These are phyloP conservation scores for Yarrowia phangngaensis DNA, from an alignment of 805 yeast species.

Conservation along the genomic window DNA sequence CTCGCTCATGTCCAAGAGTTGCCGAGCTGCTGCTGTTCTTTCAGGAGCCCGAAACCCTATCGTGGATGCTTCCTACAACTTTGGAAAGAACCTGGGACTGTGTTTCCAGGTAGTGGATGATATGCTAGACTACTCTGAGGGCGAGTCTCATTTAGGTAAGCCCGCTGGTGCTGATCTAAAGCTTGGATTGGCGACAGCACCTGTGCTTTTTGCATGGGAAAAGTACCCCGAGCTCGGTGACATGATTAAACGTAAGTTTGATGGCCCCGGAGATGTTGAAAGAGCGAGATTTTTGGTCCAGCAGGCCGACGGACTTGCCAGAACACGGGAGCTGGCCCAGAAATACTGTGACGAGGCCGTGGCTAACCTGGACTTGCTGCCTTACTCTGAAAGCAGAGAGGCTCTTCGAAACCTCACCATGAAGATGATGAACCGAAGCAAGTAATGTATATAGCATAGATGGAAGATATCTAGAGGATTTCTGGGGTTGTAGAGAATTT, in stretches of 20 bases:
- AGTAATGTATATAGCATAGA: constrained; percentile 41
- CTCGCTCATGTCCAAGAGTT: constrained; percentile 85
- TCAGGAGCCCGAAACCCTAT: constrained; percentile 74
- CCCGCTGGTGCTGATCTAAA: constrained; percentile 95
- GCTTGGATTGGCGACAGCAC: constrained; percentile 95
- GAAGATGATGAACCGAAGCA: constrained; percentile 75
- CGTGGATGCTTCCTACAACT: constrained; percentile 83
- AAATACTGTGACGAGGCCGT: constrained; percentile 75
- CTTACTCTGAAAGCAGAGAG: constrained; percentile 83
- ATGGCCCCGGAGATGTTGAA: constrained; percentile 76
- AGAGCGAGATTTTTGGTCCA: constrained; percentile 72
- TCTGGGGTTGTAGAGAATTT: too few relatives aligned
- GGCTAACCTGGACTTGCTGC: constrained; percentile 59
- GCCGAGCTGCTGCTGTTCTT: constrained; percentile 87
- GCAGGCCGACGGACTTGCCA: constrained; percentile 65
- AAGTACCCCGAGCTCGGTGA: constrained; percentile 79
- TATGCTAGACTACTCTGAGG: constrained; percentile 89
- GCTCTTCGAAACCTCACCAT: constrained; percentile 83
- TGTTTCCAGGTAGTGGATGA: constrained; percentile 97
- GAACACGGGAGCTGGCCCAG: constrained; percentile 73
- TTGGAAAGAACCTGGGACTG: constrained; percentile 87
- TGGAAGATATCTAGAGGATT: too few relatives aligned
- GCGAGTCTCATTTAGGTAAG: constrained; percentile 80
- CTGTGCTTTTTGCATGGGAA: constrained; percentile 91
- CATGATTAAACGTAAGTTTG: constrained; percentile 78